Base-by-base conservation (phyloP, 371 early-diverging fungal genomes). In the Chytridium lagenaria region DNA sequence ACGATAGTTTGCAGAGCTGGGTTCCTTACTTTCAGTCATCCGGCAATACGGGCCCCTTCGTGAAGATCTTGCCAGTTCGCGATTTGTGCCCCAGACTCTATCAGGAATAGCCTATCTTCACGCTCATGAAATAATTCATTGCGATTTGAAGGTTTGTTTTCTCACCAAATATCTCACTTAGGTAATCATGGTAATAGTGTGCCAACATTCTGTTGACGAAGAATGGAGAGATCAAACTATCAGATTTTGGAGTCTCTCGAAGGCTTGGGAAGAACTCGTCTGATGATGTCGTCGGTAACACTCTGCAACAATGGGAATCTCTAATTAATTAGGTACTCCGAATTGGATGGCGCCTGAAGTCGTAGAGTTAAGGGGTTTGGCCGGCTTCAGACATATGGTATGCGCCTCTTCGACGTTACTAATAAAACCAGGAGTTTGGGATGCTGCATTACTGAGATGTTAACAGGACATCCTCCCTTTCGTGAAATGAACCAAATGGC, bases 401-500 rank as follows among this genome's bases (percentile, higher is more conserved):
- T 2, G 52, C 23, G 44, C 34, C 15, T 7, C 10, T 15, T 44
- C 37, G 10, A 23, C 15, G 59, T 12, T 49, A 16, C 22, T 23
- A 69, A 28, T 68, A 0, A 33, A 12, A 16, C 0, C 39, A 77
- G 77, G 79, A 83, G 95, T 51, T 79, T 96, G 22, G 96, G 94
- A 31, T 95, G 95, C 73, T 94, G 94, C 0, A 78, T 95, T 10
- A 87, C 95, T 40, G 96, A 96, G 77, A 82, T 96, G 71, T 80
- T 93, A 5, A 93, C 93, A 0, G 95, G 95, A 7, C 89, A 92
- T 70, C 96, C 96, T 19, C 95, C 95, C 2, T 96, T 95, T 80
- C 80, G 87, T 0, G 91, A 91, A 26, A 69, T 95, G 68, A 68
- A 76, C 34, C 85, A 92, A 33, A 93, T 95, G 95, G 88, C 94